phyloP scores from a whole-genome alignment of 345 rosid genomes.

The Turnera subulata region DNA sequence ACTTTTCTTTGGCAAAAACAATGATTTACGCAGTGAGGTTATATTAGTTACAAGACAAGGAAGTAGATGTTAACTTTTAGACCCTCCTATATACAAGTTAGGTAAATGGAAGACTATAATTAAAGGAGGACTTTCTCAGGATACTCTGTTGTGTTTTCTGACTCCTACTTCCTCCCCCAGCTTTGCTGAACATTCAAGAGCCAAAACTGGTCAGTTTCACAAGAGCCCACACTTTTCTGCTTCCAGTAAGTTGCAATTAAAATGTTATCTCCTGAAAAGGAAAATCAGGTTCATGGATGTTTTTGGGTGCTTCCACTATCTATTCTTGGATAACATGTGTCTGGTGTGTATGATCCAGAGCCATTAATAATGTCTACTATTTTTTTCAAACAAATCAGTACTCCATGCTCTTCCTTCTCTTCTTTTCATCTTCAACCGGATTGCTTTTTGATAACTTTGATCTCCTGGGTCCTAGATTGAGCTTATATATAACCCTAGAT shows the following conservation, averaged over 20 bases:
- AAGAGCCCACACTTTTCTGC: conserved; percentile 10
- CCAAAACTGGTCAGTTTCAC: conserved; percentile 7
- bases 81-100: neutral
- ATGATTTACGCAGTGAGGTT: neutral
- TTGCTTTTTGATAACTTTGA: neutral
- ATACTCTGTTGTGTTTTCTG: conserved; percentile 13
- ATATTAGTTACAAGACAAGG: conserved; percentile 11
- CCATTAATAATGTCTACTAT: neutral
- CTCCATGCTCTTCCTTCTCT: neutral
- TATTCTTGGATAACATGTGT: neutral
- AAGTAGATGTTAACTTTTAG: conserved; percentile 12
- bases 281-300: neutral
- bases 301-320: no score
- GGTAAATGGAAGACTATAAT: conserved; percentile 8
- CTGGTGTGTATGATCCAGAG: neutral
- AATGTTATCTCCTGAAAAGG: neutral
- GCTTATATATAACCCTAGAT: conserved; percentile 5
- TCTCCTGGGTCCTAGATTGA: neutral
- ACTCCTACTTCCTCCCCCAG: conserved; percentile 7
- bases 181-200: conserved; percentile 7
- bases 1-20: no score
- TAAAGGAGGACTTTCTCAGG: neutral
- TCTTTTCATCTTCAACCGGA: conserved; percentile 4
- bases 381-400: neutral
- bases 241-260: conserved; percentile 24